Evolutionary conservation across 2,329 filamentous ascomycete species (phyloP).

Genomic region (Bertia moriformis): DNA sequence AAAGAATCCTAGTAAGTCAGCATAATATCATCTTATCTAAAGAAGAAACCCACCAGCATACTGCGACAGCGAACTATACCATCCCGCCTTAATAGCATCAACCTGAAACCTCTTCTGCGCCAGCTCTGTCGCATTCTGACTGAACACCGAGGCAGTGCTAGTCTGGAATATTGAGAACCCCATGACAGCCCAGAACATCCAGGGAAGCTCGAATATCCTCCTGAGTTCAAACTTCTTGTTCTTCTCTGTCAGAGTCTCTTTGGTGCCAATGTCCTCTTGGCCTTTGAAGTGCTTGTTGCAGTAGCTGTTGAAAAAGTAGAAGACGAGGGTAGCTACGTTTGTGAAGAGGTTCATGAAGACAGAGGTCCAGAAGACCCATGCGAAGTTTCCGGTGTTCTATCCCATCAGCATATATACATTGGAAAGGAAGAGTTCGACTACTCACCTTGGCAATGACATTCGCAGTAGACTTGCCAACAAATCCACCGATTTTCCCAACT

Average conservation of each 20-base stretch:
- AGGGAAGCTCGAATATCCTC: slow-evolving; percentile 41
- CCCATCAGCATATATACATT: not conserved
- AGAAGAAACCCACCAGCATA: slow-evolving; percentile 24
- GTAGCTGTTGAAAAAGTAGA: slow-evolving; percentile 39
- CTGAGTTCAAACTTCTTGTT: slow-evolving; percentile 38
- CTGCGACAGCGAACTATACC: slow-evolving; percentile 41
- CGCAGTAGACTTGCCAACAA: slow-evolving; percentile 43
- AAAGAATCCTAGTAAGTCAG: slow-evolving; percentile 28
- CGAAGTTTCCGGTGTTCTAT: slow-evolving; percentile 39
- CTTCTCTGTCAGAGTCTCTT: slow-evolving; percentile 42
- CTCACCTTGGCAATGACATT: slow-evolving; percentile 36
- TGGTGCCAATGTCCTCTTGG: slow-evolving; percentile 36
- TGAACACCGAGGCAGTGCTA: slow-evolving; percentile 35
- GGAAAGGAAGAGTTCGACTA: slow-evolving; percentile 1
- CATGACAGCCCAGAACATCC: slow-evolving; percentile 42
- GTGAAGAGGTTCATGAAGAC: slow-evolving; percentile 53
- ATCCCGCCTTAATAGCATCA: slow-evolving; percentile 37
- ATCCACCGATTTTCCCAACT: slow-evolving; percentile 44
- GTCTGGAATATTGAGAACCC: slow-evolving; percentile 44
- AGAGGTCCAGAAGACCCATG: slow-evolving; percentile 46
- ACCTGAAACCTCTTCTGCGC: slow-evolving; percentile 43
- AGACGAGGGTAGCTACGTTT: slow-evolving; percentile 33
- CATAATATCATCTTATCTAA: not conserved
- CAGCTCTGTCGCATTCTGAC: slow-evolving; percentile 43
- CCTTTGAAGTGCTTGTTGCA: slow-evolving; percentile 29